Conservation (phyloP, 148 eudicot genomes). For the Rhododendron williamsianum region DNA sequence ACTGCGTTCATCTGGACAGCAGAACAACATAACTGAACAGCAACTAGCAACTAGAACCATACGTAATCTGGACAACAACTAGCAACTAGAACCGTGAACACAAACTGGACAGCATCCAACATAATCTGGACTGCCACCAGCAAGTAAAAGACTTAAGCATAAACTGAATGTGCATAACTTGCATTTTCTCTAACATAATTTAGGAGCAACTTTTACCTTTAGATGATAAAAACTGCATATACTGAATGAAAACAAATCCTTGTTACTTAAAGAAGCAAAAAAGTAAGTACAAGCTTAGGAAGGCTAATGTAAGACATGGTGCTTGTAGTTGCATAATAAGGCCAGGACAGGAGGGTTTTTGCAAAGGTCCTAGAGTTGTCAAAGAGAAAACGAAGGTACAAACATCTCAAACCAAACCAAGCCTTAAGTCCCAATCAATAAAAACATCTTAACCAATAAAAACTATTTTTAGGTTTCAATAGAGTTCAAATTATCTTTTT, state of each 20-base stretch:
- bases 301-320: not conserved
- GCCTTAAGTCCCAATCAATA: no score
- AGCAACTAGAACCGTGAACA: no score
- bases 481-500: not conserved
- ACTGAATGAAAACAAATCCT: not conserved
- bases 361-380: no score
- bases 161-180: not conserved
- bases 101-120: no score
- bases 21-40: no score
- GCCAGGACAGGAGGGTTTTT: no score
- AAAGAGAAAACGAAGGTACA: not conserved
- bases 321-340: no score
- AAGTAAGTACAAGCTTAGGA: not conserved
- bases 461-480: not conserved
- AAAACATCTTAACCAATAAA: not conserved
- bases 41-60: no score
- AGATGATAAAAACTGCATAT: not conserved
- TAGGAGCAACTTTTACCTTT: not conserved
- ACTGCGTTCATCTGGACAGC: no score
- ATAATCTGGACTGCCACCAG: no score
- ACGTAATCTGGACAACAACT: no score
- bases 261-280: not conserved
- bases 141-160: no score
- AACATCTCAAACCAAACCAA: not conserved
- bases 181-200: not conserved